Conservation (phyloP, 192 early-diverging fungal species). For the Cetraspora pellucida region DNA sequence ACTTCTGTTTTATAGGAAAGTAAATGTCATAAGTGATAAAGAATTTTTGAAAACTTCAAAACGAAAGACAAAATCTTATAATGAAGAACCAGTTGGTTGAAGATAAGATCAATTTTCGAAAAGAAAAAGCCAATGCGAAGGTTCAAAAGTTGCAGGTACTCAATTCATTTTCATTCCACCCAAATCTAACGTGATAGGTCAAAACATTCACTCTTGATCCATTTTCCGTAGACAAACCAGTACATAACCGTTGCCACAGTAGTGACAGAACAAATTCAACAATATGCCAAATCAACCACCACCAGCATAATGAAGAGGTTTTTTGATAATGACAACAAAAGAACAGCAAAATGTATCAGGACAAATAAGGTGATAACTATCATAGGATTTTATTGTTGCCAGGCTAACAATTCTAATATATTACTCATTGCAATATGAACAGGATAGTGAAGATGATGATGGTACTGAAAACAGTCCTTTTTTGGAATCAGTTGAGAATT, state of each 20-base stretch:
- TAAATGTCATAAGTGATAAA: constrained; percentile 20
- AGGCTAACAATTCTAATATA: constrained; percentile 22
- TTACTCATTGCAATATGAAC: constrained; percentile 30
- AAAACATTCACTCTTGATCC: constrained; percentile 27
- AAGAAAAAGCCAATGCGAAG: constrained; percentile 20
- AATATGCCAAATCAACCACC: constrained; percentile 29
- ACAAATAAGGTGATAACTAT: constrained; percentile 14
- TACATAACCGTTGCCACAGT: constrained; percentile 23
- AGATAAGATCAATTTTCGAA: neutral
- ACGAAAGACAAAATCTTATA: constrained; percentile 33
- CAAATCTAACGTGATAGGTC: constrained; percentile 14
- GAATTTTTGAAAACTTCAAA: constrained; percentile 22
- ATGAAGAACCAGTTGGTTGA: neutral
- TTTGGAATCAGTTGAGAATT: constrained; percentile 15
- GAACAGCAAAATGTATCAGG: constrained; percentile 26
- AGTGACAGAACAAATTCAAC: constrained; percentile 28
- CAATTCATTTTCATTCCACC: constrained; percentile 15
- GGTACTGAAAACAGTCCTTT: constrained; percentile 17
- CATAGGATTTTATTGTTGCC: constrained; percentile 20
- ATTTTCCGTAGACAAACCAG: constrained; percentile 18
- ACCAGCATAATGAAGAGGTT: constrained; percentile 20
- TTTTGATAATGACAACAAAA: constrained; percentile 18
- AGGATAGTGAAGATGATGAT: constrained; percentile 15
- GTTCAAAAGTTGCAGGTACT: constrained; percentile 32
- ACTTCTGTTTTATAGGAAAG: constrained; percentile 22